Evolutionary conservation across 371 early-diverging fungal species (phyloP).

Genomic region (Dinochytrium kinnereticum): DNA sequence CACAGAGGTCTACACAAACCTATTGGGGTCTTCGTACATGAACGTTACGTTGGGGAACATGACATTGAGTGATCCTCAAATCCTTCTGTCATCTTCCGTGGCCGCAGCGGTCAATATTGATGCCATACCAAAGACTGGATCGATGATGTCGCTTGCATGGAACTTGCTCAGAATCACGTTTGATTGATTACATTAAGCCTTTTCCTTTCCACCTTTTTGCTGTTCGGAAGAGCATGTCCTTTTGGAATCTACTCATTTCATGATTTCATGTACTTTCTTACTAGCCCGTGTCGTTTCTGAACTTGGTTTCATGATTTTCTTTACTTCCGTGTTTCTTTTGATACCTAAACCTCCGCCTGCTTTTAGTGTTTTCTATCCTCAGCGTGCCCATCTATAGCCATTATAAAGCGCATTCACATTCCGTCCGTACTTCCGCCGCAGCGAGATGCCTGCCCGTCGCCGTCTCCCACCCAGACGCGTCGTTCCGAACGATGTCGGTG

Average conservation of each 20-base stretch:
- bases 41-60: neutral
- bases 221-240: neutral
- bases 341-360: too few species aligned
- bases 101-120: neutral
- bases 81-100: neutral
- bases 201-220: neutral
- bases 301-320: too few species aligned
- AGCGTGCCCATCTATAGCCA: too few species aligned
- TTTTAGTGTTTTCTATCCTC: too few species aligned
- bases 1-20: neutral
- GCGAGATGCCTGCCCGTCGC: too few species aligned
- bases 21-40: neutral
- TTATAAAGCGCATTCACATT: too few species aligned
- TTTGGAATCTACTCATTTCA: neutral
- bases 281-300: too few species aligned
- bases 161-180: neutral
- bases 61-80: neutral
- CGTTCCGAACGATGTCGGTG: too few species aligned
- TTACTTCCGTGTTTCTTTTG: too few species aligned
- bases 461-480: too few species aligned
- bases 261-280: neutral
- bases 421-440: too few species aligned
- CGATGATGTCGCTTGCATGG: neutral
- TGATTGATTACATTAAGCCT: constrained; percentile 1
- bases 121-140: neutral